phyloP scores from a whole-genome alignment of 768 basidiomycete species.

The Psilocybe subaeruginosa region DNA sequence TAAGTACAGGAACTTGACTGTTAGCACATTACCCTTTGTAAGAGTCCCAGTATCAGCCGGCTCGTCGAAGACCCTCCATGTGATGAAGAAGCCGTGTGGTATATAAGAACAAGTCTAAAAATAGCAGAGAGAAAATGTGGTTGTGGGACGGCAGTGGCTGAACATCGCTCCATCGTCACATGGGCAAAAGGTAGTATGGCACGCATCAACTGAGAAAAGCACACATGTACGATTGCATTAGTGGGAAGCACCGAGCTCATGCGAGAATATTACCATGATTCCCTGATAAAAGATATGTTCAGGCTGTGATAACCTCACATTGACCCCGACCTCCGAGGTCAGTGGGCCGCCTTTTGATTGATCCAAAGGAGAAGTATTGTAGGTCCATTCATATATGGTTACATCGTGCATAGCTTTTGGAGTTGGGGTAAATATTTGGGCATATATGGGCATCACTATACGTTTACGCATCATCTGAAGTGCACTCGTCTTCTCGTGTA shows the following conservation, averaged over 20 bases:
- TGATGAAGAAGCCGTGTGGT: too few species aligned
- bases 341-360: background rate
- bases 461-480: too few species aligned
- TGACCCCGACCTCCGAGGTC: background rate
- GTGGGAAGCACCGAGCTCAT: background rate
- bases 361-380: background rate
- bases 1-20: too few species aligned
- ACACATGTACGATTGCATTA: background rate
- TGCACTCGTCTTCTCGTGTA: too few species aligned
- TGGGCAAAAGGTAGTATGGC: background rate
- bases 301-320: background rate
- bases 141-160: background rate
- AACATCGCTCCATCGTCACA: slow-evolving; percentile 4
- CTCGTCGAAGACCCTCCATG: too few species aligned
- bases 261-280: background rate
- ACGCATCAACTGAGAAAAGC: background rate
- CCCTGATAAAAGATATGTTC: background rate
- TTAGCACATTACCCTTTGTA: too few species aligned
- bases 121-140: background rate
- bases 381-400: background rate
- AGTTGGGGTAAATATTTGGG: slow-evolving; percentile 1
- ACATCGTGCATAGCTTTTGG: background rate
- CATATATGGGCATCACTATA: background rate
- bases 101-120: background rate
- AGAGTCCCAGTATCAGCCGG: too few species aligned